Evolutionary conservation across 176 grass and related monocot species (phyloP), one percentile per base, ranked within the genome.

Genomic region (Juncus effusus): DNA sequence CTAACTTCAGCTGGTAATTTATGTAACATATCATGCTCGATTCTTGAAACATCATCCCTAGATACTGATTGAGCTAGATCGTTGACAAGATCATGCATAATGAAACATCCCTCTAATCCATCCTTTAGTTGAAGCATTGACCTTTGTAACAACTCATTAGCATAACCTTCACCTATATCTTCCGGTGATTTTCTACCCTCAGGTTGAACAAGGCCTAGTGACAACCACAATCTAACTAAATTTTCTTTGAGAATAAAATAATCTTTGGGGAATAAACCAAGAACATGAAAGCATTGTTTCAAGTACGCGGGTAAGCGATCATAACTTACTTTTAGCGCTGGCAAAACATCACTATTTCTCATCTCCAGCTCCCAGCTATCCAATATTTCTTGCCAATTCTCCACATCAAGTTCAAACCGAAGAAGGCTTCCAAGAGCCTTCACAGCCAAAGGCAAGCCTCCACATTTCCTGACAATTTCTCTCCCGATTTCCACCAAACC

Each of bases 1-100:
- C 67, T 70, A 39, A 12, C 39, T 59, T 54, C 42, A 38, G 2
- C 10, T 1, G 60, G 38, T 9, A 51, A 59, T 8, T 66, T 14
- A 52, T 36, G 35, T 44, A 44, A 7, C 8, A 2, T 9, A 11
- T 37, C 9, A 1, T 6, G 7, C 5, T 67, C 38, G 8, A 3
- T 39, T 39, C 16, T 68, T 42, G 13, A 16, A 60, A 45, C 4
- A 45, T 60, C 62, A 1, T 51, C 14, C 2, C 74, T 62, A 0
- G 38, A 37, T 0, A 77, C 41, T 36, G 3, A 54, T 67, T 67
- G 54, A 4, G 74, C 74, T 9, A 77, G 37, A 53, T 77, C 74
- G 3, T 68, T 50, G 7, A 67, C 55, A 66, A 77, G 63, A 60
- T 67, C 74, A 51, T 77, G 74, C 11, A 77, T 60, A 15, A 36